phyloP scores from a whole-genome alignment of 2,329 filamentous ascomycete genomes.

The Ophiocordyceps camponoti-saundersi region DNA sequence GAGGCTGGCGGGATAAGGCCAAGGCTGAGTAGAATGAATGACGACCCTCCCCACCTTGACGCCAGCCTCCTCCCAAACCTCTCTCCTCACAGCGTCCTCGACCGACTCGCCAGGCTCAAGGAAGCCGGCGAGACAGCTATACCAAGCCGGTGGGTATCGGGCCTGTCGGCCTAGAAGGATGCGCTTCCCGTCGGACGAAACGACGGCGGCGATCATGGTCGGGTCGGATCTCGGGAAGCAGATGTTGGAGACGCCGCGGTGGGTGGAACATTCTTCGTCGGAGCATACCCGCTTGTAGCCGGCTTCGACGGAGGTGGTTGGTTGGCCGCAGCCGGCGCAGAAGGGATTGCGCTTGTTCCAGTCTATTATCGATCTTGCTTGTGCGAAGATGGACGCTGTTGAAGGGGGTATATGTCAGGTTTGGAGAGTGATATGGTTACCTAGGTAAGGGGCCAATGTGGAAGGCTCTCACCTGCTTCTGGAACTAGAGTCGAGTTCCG shows the following conservation, averaged over 20 bases:
- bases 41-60: slow-evolving; percentile 62
- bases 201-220: slow-evolving; percentile 86
- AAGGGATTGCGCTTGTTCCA: slow-evolving; percentile 91
- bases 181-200: slow-evolving; percentile 61
- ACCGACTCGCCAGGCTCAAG: slow-evolving; percentile 73
- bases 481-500: slow-evolving; percentile 43
- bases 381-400: slow-evolving; percentile 74
- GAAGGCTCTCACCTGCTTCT: slow-evolving; percentile 34
- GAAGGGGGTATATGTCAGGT: not conserved
- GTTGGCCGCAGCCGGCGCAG: slow-evolving; percentile 76
- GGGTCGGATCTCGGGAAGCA: slow-evolving; percentile 86
- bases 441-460: not conserved
- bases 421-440: not conserved
- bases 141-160: slow-evolving; percentile 72
- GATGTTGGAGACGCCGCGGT: slow-evolving; percentile 76
- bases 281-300: slow-evolving; percentile 72
- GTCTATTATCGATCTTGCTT: slow-evolving; percentile 74
- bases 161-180: slow-evolving; percentile 74
- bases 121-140: slow-evolving; percentile 76
- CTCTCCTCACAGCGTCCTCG: slow-evolving; percentile 67
- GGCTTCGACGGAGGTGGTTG: slow-evolving; percentile 61
- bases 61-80: slow-evolving; percentile 77
- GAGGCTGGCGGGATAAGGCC: slow-evolving; percentile 71
- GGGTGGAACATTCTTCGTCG: slow-evolving; percentile 53
- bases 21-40: slow-evolving; percentile 71